Evolutionary conservation across 2,329 filamentous ascomycete genomes (phyloP), one percentile per base, ranked within the genome.

Genomic region (Cercospora sp.): DNA sequence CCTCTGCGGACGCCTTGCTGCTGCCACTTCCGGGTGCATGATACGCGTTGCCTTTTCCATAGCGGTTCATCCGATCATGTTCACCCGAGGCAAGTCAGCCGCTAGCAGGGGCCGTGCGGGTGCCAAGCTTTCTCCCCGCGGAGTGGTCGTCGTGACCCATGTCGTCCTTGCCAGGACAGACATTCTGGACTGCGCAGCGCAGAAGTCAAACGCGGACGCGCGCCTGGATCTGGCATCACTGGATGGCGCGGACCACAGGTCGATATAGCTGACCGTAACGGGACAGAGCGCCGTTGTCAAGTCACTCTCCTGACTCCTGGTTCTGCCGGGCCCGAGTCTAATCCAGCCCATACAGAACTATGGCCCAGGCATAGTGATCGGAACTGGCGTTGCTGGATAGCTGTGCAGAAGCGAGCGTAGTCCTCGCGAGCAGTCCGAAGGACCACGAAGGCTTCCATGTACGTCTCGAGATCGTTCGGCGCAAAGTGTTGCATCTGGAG

Each of bases 391-490:
- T 6, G 24, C 3, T 4, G 9, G 16, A 58, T 13, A 21, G 51
- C 32, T 24, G 26, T 57, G n/a, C 12, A 30, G 2, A 64, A 53
- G 6, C 34, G 49, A 40, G 55, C 37, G 30, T 71, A 71, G 18
- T 69, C 28, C 6, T 58, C 59, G 13, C 66, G 61, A 24, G 69
- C 69, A 2, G 65, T 67, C 32, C 66, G 55, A n/a, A 71, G 63
- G 28, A 66, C 67, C 26, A 67, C 67, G 18, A 71, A 71, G 13
- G 61, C 59, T 37, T 63, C 28, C 49, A 69, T 64, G 21, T 63
- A 61, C 13, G 61, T 53, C 28, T 69, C 67, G 32, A 68, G 58
- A 10, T 51, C 66, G 3, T 55, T 57, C 49, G 55, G 21, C 16
- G 43, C 58, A 7, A 65, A 32, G n/a, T 30, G 16, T 21, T 66